These are phyloP conservation scores for Sarocladiaceae sp. DNA, from an alignment of 2,329 filamentous ascomycete species.

Conservation along the genomic window DNA sequence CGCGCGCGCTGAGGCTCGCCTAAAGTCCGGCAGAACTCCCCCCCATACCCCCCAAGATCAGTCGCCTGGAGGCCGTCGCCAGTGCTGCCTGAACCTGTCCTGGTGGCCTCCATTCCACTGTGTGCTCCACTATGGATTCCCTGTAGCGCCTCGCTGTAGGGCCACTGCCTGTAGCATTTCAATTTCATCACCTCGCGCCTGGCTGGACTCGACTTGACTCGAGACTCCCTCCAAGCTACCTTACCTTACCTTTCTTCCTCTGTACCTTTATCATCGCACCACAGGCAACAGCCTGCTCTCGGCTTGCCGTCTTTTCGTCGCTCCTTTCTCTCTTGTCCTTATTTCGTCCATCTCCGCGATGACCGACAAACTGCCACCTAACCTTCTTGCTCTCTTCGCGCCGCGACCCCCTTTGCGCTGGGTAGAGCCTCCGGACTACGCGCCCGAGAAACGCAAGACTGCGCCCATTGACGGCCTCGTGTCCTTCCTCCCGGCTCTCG, in stretches of 20 bases:
- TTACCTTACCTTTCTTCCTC: too few species aligned
- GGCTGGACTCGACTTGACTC: not conserved
- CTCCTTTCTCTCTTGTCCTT: not conserved
- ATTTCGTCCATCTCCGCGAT: conserved; percentile 40
- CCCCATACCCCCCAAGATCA: too few species aligned
- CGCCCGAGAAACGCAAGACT: conserved; percentile 76
- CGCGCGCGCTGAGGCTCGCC: not conserved
- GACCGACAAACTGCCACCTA: conserved; percentile 94
- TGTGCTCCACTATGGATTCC: too few species aligned
- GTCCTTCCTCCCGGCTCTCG: conserved; percentile 64
- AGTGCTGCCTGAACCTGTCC: not conserved
- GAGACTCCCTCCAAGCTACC: not conserved
- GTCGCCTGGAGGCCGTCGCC: conserved; percentile 3
- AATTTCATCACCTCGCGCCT: conserved; percentile 8
- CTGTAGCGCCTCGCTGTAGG: not conserved
- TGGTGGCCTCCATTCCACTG: too few species aligned
- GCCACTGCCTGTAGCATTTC: conserved; percentile 1
- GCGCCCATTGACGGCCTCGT: conserved; percentile 67
- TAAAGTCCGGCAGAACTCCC: conserved; percentile 8
- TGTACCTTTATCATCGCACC: too few species aligned
- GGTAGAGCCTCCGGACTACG: conserved; percentile 74
- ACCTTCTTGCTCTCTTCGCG: conserved; percentile 89
- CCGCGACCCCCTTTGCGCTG: conserved; percentile 88
- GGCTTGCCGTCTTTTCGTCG: not conserved
- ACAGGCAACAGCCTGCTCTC: too few species aligned